Evolutionary conservation across 1,284 basidiomycete genomes (phyloP).

Genomic region (Austroboletus niveus): DNA sequence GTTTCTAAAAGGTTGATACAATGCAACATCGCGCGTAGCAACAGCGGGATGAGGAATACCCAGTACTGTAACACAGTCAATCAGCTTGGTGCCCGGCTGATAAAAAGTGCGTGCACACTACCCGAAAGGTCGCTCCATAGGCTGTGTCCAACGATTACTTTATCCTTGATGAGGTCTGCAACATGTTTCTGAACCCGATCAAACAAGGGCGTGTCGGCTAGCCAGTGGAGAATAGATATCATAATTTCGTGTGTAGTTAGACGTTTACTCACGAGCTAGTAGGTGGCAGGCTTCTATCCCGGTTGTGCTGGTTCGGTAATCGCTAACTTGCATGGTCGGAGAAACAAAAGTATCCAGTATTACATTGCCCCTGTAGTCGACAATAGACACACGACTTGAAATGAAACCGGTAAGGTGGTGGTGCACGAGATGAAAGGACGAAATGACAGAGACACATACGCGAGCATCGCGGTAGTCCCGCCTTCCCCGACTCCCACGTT

Average conservation of each 20-base stretch:
- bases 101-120: conserved; percentile 31
- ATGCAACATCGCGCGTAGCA: conserved; percentile 75
- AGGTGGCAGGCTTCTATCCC: conserved; percentile 62
- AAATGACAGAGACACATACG: conserved; percentile 45
- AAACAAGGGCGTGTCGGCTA: conserved; percentile 42
- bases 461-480: conserved; percentile 73
- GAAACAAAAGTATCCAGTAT: conserved; percentile 62
- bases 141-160: conserved; percentile 69
- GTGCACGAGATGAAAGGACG: conserved; percentile 3
- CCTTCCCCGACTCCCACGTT: conserved; percentile 75
- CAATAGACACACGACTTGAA: conserved; percentile 57
- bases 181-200: conserved; percentile 60
- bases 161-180: conserved; percentile 60
- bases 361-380: conserved; percentile 58
- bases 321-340: conserved; percentile 69
- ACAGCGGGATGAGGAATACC: conserved; percentile 79
- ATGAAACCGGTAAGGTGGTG: conserved; percentile 18
- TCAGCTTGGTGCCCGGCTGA: conserved; percentile 13
- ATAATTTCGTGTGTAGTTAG: background rate
- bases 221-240: conserved; percentile 3
- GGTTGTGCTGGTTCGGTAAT: conserved; percentile 70
- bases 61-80: conserved; percentile 48
- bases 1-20: conserved; percentile 77
- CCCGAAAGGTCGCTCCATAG: conserved; percentile 79
- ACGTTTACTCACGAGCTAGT: conserved; percentile 41